Conservation (phyloP, 306 rosid genomes). For the Casuarina cunninghamiana region DNA sequence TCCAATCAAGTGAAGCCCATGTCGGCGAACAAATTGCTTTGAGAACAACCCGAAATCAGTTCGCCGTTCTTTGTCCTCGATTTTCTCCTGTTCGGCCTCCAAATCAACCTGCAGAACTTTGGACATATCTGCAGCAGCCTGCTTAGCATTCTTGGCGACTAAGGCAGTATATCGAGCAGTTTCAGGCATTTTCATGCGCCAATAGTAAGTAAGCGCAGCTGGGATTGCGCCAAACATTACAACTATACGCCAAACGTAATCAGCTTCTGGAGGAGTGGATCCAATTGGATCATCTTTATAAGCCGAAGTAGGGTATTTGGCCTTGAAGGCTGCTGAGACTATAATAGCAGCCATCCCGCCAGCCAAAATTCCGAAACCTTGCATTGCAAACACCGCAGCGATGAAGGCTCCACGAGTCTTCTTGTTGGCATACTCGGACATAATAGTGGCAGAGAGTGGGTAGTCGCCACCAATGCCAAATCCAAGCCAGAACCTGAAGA, state of each 20-base stretch:
- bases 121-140: slow-evolving; percentile 84
- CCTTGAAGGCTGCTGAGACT: slow-evolving; percentile 54
- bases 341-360: slow-evolving; percentile 77
- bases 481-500: slow-evolving; percentile 91
- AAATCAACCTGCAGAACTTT: slow-evolving; percentile 68
- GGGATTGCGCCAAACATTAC: slow-evolving; percentile 87
- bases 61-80: slow-evolving; percentile 18
- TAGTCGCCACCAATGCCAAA: slow-evolving; percentile 93
- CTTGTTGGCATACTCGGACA: slow-evolving; percentile 92
- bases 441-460: slow-evolving; percentile 94
- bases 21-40: slow-evolving; percentile 48
- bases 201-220: slow-evolving; percentile 69
- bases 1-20: slow-evolving; percentile 79
- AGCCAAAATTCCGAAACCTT: slow-evolving; percentile 81
- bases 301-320: slow-evolving; percentile 48
- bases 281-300: slow-evolving; percentile 39
- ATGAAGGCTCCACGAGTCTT: slow-evolving; percentile 82
- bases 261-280: slow-evolving; percentile 66
- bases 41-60: slow-evolving; percentile 70
- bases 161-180: slow-evolving; percentile 92
- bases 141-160: slow-evolving; percentile 70
- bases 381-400: slow-evolving; percentile 97
- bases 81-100: slow-evolving; percentile 42
- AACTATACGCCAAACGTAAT: slow-evolving; percentile 81
- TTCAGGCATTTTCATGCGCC: slow-evolving; percentile 90